Conservation (phyloP, 148 eudicot genomes). For the Agrostemma githago region DNA sequence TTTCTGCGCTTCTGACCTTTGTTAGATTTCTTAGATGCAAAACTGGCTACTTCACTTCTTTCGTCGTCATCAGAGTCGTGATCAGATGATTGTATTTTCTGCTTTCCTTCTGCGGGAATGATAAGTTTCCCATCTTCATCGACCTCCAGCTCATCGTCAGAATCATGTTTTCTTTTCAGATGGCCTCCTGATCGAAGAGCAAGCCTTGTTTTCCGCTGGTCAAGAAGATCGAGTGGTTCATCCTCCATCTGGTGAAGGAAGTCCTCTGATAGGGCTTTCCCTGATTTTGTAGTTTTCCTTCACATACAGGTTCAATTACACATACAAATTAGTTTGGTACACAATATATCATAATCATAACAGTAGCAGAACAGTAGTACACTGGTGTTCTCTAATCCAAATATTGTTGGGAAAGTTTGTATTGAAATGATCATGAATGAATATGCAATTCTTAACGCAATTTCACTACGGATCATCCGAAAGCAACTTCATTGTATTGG, state of each 20-base stretch:
- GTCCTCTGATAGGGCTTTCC: slow-evolving; percentile 66
- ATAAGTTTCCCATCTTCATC: slow-evolving; percentile 71
- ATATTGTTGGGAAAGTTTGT: background rate
- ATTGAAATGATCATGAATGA: background rate
- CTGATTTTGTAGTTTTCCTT: slow-evolving; percentile 46
- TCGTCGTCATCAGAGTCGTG: slow-evolving; percentile 48
- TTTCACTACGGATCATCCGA: background rate
- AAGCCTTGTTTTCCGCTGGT: slow-evolving; percentile 64
- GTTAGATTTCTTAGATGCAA: slow-evolving; percentile 31
- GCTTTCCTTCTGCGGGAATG: slow-evolving; percentile 51
- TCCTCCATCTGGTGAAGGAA: slow-evolving; percentile 54
- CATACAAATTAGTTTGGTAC: background rate
- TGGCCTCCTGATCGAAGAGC: slow-evolving; percentile 63
- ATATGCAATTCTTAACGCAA: background rate
- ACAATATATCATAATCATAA: background rate
- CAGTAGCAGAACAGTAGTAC: too few species aligned
- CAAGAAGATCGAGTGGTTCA: slow-evolving; percentile 93
- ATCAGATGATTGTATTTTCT: slow-evolving; percentile 32
- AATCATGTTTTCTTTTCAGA: slow-evolving; percentile 42
- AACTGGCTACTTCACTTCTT: slow-evolving; percentile 45
- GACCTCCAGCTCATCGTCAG: slow-evolving; percentile 63
- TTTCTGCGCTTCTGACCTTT: slow-evolving; percentile 54
- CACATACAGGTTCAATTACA: slow-evolving; percentile 32
- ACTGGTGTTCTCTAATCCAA: background rate
- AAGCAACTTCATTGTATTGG: background rate